Percentiles rank a stretch among this genome's conserved stretches.
Conservation (phyloP, 1,139 yeast species). For the Saccharomycopsis crataegensis region DNA sequence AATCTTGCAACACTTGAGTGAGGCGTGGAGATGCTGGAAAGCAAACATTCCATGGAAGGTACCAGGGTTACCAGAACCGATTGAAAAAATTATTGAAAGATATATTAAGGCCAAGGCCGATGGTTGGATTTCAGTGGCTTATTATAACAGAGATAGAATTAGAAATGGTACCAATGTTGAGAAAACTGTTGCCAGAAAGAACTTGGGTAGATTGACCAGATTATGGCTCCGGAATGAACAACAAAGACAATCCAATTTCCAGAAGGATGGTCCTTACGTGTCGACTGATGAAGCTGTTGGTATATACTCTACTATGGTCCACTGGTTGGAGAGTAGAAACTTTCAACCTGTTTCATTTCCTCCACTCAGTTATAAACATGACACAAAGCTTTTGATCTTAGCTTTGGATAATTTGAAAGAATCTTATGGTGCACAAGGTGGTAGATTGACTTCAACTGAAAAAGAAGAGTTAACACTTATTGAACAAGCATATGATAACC, state of each 20-base stretch:
- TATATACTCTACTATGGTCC: constrained; percentile 78
- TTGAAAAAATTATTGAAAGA: constrained; percentile 76
- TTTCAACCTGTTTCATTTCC: constrained; percentile 93
- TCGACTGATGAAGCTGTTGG: constrained; percentile 85
- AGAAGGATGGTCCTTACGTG: constrained; percentile 82
- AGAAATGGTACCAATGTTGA: constrained; percentile 86
- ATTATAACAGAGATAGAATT: constrained; percentile 83
- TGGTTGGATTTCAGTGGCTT: constrained; percentile 94
- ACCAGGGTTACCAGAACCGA: constrained; percentile 91
- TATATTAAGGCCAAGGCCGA: constrained; percentile 95
- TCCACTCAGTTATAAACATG: constrained; percentile 86
- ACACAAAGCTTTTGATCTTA: constrained; percentile 77
- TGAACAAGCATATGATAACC: constrained; percentile 95
- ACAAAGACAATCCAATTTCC: constrained; percentile 72
- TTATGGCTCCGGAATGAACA: constrained; percentile 92
- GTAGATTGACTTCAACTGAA: constrained; percentile 71
- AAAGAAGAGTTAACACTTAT: constrained; percentile 89
- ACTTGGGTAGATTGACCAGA: constrained; percentile 83
- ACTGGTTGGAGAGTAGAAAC: constrained; percentile 84
- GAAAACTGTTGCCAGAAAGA: constrained; percentile 88
- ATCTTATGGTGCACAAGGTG: constrained; percentile 69
- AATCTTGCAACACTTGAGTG: constrained; percentile 87
- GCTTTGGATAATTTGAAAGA: constrained; percentile 89
- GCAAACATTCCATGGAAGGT: constrained; percentile 98
- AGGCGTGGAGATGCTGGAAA: constrained; percentile 99